These are phyloP conservation scores for Penicillium nordicum DNA, from an alignment of 2,329 filamentous ascomycete species.

Conservation along the genomic window DNA sequence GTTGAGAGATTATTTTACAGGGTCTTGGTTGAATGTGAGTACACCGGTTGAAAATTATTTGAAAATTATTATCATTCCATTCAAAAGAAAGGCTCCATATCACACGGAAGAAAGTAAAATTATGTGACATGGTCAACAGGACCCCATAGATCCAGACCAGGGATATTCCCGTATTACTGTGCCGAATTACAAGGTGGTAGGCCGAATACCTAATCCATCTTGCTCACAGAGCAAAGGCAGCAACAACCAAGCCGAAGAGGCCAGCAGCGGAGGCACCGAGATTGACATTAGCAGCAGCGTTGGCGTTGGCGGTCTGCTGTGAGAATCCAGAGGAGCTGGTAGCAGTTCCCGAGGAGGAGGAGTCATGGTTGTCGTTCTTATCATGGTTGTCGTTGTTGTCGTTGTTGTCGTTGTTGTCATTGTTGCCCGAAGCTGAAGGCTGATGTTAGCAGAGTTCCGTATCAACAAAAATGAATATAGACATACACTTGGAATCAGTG, in stretches of 20 bases:
- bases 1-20: not conserved
- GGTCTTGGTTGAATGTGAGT: not conserved
- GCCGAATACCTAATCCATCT: not conserved
- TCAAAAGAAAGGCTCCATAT: slow-evolving; percentile 9
- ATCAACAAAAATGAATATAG: not conserved
- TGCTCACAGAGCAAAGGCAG: slow-evolving; percentile 38
- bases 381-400: slow-evolving; percentile 11
- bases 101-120: slow-evolving; percentile 11
- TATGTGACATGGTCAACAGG: not conserved
- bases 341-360: slow-evolving; percentile 16
- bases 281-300: slow-evolving; percentile 32
- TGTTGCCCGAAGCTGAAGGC: slow-evolving; percentile 13
- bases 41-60: not conserved
- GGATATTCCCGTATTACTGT: not conserved
- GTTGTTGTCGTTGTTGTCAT: slow-evolving; percentile 12
- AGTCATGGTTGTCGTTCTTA: slow-evolving; percentile 12
- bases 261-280: slow-evolving; percentile 35
- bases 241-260: slow-evolving; percentile 35
- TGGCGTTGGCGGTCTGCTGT: slow-evolving; percentile 25
- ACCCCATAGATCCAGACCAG: not conserved
- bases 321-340: slow-evolving; percentile 10
- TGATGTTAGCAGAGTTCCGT: not conserved
- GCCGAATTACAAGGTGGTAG: not conserved
- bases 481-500: slow-evolving; percentile 11
- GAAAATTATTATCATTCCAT: not conserved